These are phyloP conservation scores for Ogataea philodendri DNA, from an alignment of 805 yeast genomes.

Conservation along the genomic window DNA sequence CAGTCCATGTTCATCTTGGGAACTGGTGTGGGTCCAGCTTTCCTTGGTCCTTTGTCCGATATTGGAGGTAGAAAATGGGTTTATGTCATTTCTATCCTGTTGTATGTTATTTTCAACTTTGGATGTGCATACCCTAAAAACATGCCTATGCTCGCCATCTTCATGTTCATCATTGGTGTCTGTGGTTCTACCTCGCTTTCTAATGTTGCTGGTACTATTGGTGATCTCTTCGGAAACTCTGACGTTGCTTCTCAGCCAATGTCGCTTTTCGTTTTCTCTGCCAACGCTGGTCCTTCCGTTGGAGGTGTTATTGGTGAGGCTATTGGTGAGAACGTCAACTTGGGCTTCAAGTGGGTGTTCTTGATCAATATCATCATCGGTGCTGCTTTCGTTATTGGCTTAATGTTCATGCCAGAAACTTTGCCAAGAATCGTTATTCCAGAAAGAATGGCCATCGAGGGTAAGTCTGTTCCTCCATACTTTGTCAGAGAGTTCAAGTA, in stretches of 20 bases:
- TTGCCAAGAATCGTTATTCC: slow-evolving; percentile 36
- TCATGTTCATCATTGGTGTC: slow-evolving; percentile 33
- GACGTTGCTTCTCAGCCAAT: slow-evolving; percentile 38
- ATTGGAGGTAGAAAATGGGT: slow-evolving; percentile 39
- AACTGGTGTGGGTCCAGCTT: slow-evolving; percentile 37
- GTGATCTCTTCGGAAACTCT: slow-evolving; percentile 35
- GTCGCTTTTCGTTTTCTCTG: slow-evolving; percentile 36
- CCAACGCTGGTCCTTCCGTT: slow-evolving; percentile 37
- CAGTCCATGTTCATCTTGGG: slow-evolving; percentile 38
- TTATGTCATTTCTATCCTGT: slow-evolving; percentile 31
- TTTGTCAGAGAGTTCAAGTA: slow-evolving; percentile 29
- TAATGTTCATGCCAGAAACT: slow-evolving; percentile 35
- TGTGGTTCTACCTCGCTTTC: slow-evolving; percentile 35
- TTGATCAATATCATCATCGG: slow-evolving; percentile 35
- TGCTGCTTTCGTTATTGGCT: slow-evolving; percentile 22
- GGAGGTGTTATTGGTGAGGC: slow-evolving; percentile 40
- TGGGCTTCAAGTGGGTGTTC: slow-evolving; percentile 36
- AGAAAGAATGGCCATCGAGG: slow-evolving; percentile 30
- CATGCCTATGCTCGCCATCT: slow-evolving; percentile 35
- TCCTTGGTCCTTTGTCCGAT: slow-evolving; percentile 37
- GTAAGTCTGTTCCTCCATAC: slow-evolving; percentile 24
- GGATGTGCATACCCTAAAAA: slow-evolving; percentile 36
- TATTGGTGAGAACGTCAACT: slow-evolving; percentile 28
- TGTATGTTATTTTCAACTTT: slow-evolving; percentile 32
- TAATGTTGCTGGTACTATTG: slow-evolving; percentile 38